Evolutionary conservation across 78 protist genomes (phyloP), one percentile per base, ranked within the genome.

Genomic region (Neovahlkampfia damariscottae): DNA sequence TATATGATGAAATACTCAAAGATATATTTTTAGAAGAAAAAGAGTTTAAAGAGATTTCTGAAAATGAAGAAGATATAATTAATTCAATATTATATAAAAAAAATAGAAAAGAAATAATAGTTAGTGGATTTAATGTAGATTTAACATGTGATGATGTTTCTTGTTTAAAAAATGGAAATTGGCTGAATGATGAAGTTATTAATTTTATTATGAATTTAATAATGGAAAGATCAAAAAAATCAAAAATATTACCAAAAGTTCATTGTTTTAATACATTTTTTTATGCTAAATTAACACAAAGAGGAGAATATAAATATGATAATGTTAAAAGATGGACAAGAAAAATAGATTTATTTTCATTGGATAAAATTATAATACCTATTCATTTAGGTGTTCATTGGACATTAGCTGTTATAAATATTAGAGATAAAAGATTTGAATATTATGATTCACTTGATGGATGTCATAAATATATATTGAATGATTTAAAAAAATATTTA

Each of bases 361-460:
- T 34, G 62, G 95, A 91, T 28, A 58, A 78, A 30, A 69, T 91
- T 8, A n/a, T 91, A 62, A 37, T 91, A 0, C 95, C 95, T 7
- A 36, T 89, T 38, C 92, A 91, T 70, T n/a, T 78, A 31, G 89
- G 89, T 35, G 27, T 30, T 68, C 95, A 91, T 78, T 91, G 95
- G 95, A 78, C 83, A 36, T 72, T 69, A 5, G 90, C 94, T 5
- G 86, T 82, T 0, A 76, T 91, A 58, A 89, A 91, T 59, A 73
- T 90, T 34, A 30, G 9, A 8, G 78, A 66, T 2, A 77, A 70
- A 59, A 77, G 79, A 37, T 81, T 91, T 69, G 89, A 87, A 67
- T 91, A 87, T 72, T 90, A 78, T 37, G 91, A 90, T 80, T 84
- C 88, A 35, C 10, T 90, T 0, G 34, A 28, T n/a, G 82, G 78